Conservation (phyloP, 768 basidiomycete species). For the Chlorophyllum brunneum region DNA sequence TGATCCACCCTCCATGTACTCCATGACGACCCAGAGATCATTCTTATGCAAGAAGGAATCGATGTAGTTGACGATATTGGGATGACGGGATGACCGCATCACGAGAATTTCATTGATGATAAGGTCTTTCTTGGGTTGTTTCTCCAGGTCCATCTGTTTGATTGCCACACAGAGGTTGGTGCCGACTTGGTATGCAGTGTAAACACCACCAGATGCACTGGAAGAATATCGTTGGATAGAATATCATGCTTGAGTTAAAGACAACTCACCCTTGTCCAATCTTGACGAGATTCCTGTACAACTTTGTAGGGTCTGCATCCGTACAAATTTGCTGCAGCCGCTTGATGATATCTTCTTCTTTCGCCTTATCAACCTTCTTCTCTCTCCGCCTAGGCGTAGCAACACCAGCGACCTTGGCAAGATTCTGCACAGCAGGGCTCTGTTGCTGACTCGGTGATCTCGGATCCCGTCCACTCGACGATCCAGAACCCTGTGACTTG, state of each 20-base stretch:
- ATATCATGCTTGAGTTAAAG: conserved; percentile 8
- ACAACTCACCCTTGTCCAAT: conserved; percentile 90
- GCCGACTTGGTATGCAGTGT: conserved; percentile 96
- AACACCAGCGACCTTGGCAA: conserved; percentile 67
- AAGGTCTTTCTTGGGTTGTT: conserved; percentile 98
- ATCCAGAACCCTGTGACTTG: conserved; percentile 29
- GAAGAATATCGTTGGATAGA: conserved; percentile 5
- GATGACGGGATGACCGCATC: conserved; percentile 94
- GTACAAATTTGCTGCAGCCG: conserved; percentile 93
- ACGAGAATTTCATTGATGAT: conserved; percentile 99
- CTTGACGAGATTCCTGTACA: conserved; percentile 92
- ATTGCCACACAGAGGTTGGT: conserved; percentile 94
- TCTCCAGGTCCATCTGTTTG: conserved; percentile 99
- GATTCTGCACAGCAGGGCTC: conserved; percentile 58
- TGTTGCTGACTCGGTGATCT: conserved; percentile 48
- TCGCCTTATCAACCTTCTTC: conserved; percentile 80
- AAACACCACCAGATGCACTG: conserved; percentile 96
- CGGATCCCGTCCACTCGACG: conserved; percentile 22
- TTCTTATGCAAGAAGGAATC: conserved; percentile 98
- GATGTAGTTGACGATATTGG: conserved; percentile 99
- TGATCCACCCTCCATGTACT: conserved; percentile 97
- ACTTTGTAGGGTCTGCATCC: conserved; percentile 91
- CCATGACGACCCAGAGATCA: conserved; percentile 99
- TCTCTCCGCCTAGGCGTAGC: conserved; percentile 84
- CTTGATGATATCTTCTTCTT: conserved; percentile 87